A percentile compares a stretch with the other conserved stretches of the same genome.
Evolutionary conservation across 1,139 yeast species (phyloP).

Genomic region (Yamadazyma membranifaciens): DNA sequence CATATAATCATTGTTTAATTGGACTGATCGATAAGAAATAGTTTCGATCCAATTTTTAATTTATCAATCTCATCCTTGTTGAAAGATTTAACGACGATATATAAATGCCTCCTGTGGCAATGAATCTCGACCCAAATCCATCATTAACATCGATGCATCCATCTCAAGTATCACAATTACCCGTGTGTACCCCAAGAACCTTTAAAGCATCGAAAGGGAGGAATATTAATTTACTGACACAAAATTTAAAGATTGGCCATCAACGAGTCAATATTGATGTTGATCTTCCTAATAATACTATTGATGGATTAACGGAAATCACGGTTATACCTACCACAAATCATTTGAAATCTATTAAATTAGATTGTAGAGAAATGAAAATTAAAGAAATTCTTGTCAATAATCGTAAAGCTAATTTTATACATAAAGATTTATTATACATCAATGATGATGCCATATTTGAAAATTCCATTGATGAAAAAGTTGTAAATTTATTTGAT

Average conservation of each 20-base stretch:
- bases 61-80: neutral
- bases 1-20: neutral
- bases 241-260: slow-evolving; percentile 58
- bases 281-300: slow-evolving; percentile 51
- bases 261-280: slow-evolving; percentile 69
- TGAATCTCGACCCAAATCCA: slow-evolving; percentile 12
- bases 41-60: too few species aligned
- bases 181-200: slow-evolving; percentile 21
- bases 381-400: slow-evolving; percentile 67
- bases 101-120: slow-evolving; percentile 23
- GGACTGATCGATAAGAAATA: neutral
- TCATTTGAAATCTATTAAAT: slow-evolving; percentile 53
- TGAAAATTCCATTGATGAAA: slow-evolving; percentile 13
- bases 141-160: neutral
- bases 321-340: slow-evolving; percentile 73
- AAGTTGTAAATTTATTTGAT: slow-evolving; percentile 38
- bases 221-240: slow-evolving; percentile 29
- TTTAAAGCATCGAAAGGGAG: slow-evolving; percentile 20
- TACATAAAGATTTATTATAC: slow-evolving; percentile 39
- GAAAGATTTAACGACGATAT: too few species aligned
- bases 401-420: slow-evolving; percentile 32
- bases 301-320: slow-evolving; percentile 79
- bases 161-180: neutral
- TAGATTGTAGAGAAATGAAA: slow-evolving; percentile 80
- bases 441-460: slow-evolving; percentile 35